phyloP scores from a whole-genome alignment of 2,329 filamentous ascomycete species.

The Hymenoscyphus albidus region DNA sequence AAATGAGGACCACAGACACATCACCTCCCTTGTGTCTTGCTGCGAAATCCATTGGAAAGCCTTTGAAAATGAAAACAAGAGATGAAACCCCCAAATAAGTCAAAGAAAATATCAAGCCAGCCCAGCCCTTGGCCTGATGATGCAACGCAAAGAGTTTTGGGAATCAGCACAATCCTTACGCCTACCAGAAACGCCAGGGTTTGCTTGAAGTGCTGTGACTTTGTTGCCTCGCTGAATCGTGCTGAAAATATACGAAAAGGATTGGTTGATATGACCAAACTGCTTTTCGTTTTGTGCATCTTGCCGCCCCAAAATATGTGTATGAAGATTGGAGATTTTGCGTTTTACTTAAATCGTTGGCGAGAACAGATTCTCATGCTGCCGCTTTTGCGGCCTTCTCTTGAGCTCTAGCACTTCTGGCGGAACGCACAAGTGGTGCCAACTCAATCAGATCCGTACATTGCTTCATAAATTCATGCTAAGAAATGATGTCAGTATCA shows the following conservation, averaged over 20 bases:
- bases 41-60: not conserved
- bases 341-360: conserved; percentile 1
- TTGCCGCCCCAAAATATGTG: conserved; percentile 16
- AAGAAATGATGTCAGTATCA: conserved; percentile 26
- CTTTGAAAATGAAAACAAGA: conserved; percentile 10
- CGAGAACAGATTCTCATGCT: conserved; percentile 16
- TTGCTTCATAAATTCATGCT: conserved; percentile 78
- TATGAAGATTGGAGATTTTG: conserved; percentile 7
- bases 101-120: conserved; percentile 6
- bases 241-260: conserved; percentile 5
- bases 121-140: not conserved
- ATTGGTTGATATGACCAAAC: conserved; percentile 4
- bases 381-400: conserved; percentile 70
- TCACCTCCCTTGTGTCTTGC: not conserved
- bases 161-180: conserved; percentile 5
- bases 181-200: conserved; percentile 14
- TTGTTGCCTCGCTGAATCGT: conserved; percentile 5
- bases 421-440: conserved; percentile 81
- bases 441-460: conserved; percentile 73
- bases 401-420: conserved; percentile 77
- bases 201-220: conserved; percentile 8
- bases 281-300: conserved; percentile 13
- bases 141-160: not conserved
- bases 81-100: not conserved
- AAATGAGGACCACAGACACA: not conserved